Conservation (phyloP, 2,329 filamentous ascomycete species). For the Nemania diffusa region DNA sequence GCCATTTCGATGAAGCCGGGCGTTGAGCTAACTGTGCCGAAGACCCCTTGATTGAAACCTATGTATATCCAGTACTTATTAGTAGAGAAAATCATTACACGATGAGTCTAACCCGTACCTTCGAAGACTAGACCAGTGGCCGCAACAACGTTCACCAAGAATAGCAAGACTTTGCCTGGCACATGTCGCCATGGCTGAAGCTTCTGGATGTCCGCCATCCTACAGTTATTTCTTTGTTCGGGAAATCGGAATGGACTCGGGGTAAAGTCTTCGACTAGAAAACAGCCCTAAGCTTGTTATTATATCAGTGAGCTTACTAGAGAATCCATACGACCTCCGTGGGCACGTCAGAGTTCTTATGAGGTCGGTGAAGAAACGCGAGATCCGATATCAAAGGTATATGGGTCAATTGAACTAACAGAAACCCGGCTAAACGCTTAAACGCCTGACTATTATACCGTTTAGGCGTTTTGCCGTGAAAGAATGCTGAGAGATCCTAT, state of each 20-base stretch:
- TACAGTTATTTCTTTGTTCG: conserved; percentile 7
- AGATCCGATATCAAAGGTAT: not conserved
- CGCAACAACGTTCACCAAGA: conserved; percentile 46
- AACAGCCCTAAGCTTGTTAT: not conserved
- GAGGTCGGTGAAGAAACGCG: not conserved
- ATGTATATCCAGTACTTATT: not conserved
- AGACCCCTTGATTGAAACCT: conserved; percentile 64
- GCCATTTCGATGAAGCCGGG: conserved; percentile 56
- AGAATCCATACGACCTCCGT: not conserved
- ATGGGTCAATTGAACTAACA: not conserved
- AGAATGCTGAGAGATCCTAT: not conserved
- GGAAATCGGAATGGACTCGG: not conserved
- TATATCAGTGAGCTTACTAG: not conserved
- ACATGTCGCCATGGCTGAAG: conserved; percentile 28
- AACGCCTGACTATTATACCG: not conserved
- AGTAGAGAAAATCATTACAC: conserved; percentile 5
- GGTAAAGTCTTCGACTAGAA: not conserved
- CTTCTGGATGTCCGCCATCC: conserved; percentile 13
- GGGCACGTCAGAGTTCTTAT: conserved; percentile 13
- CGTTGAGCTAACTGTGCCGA: conserved; percentile 60
- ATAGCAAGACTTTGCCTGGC: conserved; percentile 36
- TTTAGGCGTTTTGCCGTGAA: conserved; percentile 11
- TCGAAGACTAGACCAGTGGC: conserved; percentile 52
- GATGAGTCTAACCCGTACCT: conserved; percentile 45
- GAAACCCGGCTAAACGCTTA: conserved; percentile 11